Percentiles rank a stretch among this genome's conserved stretches.
Evolutionary conservation across 2,329 filamentous ascomycete genomes (phyloP).

Genomic region (Cyanodermella asteris): DNA sequence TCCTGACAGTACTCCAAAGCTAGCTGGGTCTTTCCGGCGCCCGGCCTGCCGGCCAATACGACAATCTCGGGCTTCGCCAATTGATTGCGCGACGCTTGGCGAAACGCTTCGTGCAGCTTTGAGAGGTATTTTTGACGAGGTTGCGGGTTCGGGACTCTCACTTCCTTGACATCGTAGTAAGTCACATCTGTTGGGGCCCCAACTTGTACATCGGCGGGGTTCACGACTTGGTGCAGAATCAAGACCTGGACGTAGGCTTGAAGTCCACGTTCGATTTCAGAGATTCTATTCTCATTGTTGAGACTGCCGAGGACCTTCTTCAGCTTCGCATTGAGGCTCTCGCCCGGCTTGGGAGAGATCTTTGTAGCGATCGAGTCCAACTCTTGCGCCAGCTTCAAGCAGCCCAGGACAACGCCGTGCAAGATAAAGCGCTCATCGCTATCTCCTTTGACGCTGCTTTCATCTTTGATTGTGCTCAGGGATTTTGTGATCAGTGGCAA

Average conservation of each 20-base stretch:
- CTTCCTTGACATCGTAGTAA: constrained; percentile 1
- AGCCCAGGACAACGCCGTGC: constrained; percentile 26
- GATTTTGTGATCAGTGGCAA: constrained; percentile 4
- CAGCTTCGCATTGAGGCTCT: too few relatives aligned
- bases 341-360: too few relatives aligned
- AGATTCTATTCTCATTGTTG: neutral
- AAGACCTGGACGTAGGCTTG: constrained; percentile 1
- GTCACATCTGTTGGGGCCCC: neutral
- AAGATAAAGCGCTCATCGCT: constrained; percentile 16
- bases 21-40: constrained; percentile 3
- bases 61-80: constrained; percentile 1
- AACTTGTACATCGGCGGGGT: neutral
- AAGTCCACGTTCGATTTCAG: neutral
- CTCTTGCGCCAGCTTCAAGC: neutral
- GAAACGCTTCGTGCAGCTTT: neutral
- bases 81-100: neutral
- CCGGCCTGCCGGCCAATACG: constrained; percentile 2
- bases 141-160: neutral
- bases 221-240: constrained; percentile 1
- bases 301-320: neutral
- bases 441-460: constrained; percentile 16
- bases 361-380: too few relatives aligned
- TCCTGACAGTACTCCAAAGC: constrained; percentile 2
- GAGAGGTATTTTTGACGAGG: constrained; percentile 1
- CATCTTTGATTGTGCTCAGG: too few relatives aligned